Percentiles rank a stretch among this genome's conserved stretches.
These are phyloP conservation scores for Lipomyces anomalus DNA, from an alignment of 805 yeast species.

Conservation along the genomic window DNA sequence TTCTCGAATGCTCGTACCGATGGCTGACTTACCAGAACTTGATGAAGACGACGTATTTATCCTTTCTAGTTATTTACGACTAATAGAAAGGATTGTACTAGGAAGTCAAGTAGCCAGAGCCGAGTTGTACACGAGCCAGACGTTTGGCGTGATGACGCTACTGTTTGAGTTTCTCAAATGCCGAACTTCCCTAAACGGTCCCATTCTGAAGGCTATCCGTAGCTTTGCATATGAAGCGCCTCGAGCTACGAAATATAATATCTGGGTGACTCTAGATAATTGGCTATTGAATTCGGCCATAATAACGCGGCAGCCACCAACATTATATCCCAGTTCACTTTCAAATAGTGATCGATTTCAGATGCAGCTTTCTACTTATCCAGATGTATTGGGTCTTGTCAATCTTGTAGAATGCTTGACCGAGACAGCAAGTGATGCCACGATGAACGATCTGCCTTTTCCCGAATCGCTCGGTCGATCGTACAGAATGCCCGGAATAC, in stretches of 20 bases:
- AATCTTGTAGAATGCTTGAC: conserved; percentile 44
- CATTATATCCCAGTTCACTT: conserved; percentile 26
- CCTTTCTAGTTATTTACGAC: conserved; percentile 64
- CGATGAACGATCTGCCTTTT: conserved; percentile 42
- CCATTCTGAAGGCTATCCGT: conserved; percentile 51
- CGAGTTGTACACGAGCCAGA: conserved; percentile 25
- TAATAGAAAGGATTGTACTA: conserved; percentile 51
- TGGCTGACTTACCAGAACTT: conserved; percentile 46
- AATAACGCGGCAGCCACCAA: conserved; percentile 11
- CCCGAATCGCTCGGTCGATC: conserved; percentile 60
- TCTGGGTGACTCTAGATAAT: conserved; percentile 67
- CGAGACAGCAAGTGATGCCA: conserved; percentile 3
- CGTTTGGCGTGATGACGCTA: conserved; percentile 26
- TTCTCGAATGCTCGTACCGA: conserved; percentile 12
- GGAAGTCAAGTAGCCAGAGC: conserved; percentile 37
- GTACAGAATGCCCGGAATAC: conserved; percentile 57
- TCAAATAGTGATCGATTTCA: conserved; percentile 43
- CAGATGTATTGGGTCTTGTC: conserved; percentile 58
- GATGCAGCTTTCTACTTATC: conserved; percentile 44
- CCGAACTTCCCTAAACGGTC: conserved; percentile 48
- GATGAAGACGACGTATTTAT: conserved; percentile 77
- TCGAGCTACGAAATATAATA: conserved; percentile 38
- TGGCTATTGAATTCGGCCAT: conserved; percentile 50
- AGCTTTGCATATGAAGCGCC: conserved; percentile 48
- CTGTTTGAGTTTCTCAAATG: conserved; percentile 43